Percentiles rank a stretch among this genome's conserved stretches.
phyloP scores from a whole-genome alignment of 1,139 yeast genomes.

The Magnusiomyces fungicola region DNA sequence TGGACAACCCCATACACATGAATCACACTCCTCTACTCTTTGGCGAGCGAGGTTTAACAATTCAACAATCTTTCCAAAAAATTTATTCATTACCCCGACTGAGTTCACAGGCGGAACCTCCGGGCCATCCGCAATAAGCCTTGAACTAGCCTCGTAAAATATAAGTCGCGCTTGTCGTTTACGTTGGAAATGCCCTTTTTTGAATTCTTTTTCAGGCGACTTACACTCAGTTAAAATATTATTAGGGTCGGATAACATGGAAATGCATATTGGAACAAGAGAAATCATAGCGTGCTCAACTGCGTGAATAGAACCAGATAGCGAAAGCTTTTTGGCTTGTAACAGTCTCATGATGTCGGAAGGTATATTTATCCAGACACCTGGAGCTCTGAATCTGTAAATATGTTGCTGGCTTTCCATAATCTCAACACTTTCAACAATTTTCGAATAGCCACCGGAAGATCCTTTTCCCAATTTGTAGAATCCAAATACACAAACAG shows the following conservation, averaged over 20 bases:
- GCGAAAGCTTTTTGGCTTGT: conserved; percentile 45
- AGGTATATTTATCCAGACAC: conserved; percentile 90
- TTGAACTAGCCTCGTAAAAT: conserved; percentile 54
- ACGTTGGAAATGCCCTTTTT: conserved; percentile 57
- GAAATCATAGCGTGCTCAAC: conserved; percentile 84
- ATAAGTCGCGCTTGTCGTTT: conserved; percentile 80
- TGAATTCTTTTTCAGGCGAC: conserved; percentile 93
- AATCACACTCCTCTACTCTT: conserved; percentile 53
- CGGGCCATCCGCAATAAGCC: conserved; percentile 36
- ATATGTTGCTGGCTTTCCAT: conserved; percentile 62
- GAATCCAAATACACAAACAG: conserved; percentile 66
- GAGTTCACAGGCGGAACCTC: neutral
- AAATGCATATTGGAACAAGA: conserved; percentile 2
- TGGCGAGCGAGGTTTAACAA: conserved; percentile 53
- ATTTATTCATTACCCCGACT: conserved; percentile 55
- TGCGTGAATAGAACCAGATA: conserved; percentile 94
- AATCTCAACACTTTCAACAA: conserved; percentile 88
- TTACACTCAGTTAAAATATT: conserved; percentile 91
- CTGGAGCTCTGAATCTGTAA: conserved; percentile 56
- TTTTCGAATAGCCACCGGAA: conserved; percentile 35
- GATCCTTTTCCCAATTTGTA: conserved; percentile 65
- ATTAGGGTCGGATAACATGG: conserved; percentile 51
- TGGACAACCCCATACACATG: conserved; percentile 84
- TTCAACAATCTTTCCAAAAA: conserved; percentile 67
- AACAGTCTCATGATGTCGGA: conserved; percentile 51